These are phyloP conservation scores for Dendrobium catenatum DNA, from an alignment of 106 monocot genomes.

Conservation along the genomic window DNA sequence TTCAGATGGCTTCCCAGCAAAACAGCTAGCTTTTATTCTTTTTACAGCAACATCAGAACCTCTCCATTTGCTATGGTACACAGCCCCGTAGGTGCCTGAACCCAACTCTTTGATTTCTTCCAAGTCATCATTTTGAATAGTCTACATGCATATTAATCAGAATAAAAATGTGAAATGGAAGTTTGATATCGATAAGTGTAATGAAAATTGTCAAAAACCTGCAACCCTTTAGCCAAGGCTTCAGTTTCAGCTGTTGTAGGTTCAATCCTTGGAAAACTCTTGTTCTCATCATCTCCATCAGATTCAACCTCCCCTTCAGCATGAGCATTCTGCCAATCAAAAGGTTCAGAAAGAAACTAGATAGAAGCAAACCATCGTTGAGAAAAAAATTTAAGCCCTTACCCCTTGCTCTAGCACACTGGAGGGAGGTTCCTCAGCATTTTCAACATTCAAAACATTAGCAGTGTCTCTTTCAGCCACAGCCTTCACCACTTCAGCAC, in stretches of 20 bases:
- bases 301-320: constrained; percentile 35
- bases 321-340: constrained; percentile 42
- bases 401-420: constrained; percentile 32
- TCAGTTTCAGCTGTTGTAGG: constrained; percentile 71
- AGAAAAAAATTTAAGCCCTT: constrained; percentile 9
- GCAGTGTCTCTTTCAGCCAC: constrained; percentile 16
- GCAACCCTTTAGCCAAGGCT: constrained; percentile 75
- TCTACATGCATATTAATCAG: constrained; percentile 37
- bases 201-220: constrained; percentile 36
- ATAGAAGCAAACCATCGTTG: constrained; percentile 3
- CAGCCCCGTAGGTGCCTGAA: constrained; percentile 85
- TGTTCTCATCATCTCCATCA: constrained; percentile 33
- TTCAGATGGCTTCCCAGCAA: constrained; percentile 83
- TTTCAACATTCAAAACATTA: constrained; percentile 7
- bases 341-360: constrained; percentile 4
- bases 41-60: constrained; percentile 95
- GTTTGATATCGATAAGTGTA: background rate
- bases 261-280: constrained; percentile 51
- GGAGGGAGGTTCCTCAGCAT: constrained; percentile 16
- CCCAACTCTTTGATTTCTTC: constrained; percentile 88
- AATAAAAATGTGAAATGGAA: constrained; percentile 2
- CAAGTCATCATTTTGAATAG: constrained; percentile 81
- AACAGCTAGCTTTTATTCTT: constrained; percentile 93
- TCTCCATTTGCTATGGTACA: constrained; percentile 90
- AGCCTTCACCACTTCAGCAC: constrained; percentile 34